Conservation (phyloP, 139 green algal genomes). For the Limnomonas spitsbergensis region DNA sequence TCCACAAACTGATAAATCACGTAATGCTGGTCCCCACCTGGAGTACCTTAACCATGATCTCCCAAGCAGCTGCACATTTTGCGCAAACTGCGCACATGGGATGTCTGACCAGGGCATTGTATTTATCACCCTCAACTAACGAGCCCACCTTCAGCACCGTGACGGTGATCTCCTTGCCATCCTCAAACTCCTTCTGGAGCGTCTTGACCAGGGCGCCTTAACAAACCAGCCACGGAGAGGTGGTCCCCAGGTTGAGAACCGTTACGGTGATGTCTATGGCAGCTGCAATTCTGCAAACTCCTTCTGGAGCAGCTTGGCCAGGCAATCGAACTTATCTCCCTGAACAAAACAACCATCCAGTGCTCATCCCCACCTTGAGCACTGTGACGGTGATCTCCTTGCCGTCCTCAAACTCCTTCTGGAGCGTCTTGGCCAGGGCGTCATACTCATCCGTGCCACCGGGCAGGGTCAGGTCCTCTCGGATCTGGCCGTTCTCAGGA, state of each 20-base stretch:
- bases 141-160: constrained; percentile 81
- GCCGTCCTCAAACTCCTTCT: constrained; percentile 75
- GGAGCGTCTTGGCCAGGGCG: constrained; percentile 81
- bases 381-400: constrained; percentile 94
- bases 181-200: constrained; percentile 79
- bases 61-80: background rate
- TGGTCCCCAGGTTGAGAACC: background rate
- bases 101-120: background rate
- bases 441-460: constrained; percentile 84
- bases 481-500: constrained; percentile 85
- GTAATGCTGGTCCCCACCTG: background rate
- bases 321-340: background rate
- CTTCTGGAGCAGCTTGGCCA: background rate
- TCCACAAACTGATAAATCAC: background rate
- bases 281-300: no score
- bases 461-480: constrained; percentile 94
- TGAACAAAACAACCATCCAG: background rate
- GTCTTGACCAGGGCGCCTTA: constrained; percentile 76
- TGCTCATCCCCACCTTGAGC: constrained; percentile 62
- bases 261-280: background rate
- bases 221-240: background rate
- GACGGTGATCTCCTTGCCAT: constrained; percentile 89
- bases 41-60: background rate
- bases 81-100: no score
- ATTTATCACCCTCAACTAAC: background rate